These are phyloP conservation scores for Nymphaea thermarum DNA, from an alignment of 164 flowering plant species.

Conservation along the genomic window DNA sequence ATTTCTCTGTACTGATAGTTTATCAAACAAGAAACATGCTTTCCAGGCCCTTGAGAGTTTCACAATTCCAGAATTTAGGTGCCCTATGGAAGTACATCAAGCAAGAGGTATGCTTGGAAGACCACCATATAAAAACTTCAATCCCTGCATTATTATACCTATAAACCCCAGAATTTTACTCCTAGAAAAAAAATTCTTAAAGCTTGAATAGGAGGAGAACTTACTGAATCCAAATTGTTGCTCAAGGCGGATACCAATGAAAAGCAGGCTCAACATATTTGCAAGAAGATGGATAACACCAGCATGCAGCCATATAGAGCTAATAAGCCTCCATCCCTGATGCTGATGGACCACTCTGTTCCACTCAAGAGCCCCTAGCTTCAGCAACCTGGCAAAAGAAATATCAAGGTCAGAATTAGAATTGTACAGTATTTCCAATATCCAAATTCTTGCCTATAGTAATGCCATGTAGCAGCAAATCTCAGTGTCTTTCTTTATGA, in stretches of 20 bases:
- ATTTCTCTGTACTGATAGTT: too few species aligned
- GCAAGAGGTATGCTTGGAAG: neutral
- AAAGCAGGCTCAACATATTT: constrained; percentile 66
- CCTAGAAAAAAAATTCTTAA: too few species aligned
- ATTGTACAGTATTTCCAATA: too few species aligned
- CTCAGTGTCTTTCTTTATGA: too few species aligned
- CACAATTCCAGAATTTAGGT: too few species aligned
- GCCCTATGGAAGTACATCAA: neutral
- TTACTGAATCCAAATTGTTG: constrained; percentile 87
- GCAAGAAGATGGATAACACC: constrained; percentile 68
- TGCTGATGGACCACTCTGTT: constrained; percentile 34
- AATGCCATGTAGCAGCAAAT: too few species aligned
- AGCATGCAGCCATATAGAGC: constrained; percentile 85
- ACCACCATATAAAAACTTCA: neutral
- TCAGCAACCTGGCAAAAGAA: constrained; percentile 34
- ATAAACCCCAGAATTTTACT: neutral
- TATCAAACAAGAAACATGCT: too few species aligned
- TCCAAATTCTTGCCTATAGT: too few species aligned
- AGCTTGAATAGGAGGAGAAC: constrained; percentile 4
- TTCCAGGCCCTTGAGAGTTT: too few species aligned
- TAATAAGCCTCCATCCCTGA: constrained; percentile 80
- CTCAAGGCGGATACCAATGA: constrained; percentile 81
- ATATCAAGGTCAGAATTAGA: too few species aligned
- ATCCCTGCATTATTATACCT: neutral
- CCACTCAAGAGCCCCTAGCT: constrained; percentile 67